Conservation (phyloP, 495 filamentous ascomycete genomes). For the Barbatosphaeria neglecta region DNA sequence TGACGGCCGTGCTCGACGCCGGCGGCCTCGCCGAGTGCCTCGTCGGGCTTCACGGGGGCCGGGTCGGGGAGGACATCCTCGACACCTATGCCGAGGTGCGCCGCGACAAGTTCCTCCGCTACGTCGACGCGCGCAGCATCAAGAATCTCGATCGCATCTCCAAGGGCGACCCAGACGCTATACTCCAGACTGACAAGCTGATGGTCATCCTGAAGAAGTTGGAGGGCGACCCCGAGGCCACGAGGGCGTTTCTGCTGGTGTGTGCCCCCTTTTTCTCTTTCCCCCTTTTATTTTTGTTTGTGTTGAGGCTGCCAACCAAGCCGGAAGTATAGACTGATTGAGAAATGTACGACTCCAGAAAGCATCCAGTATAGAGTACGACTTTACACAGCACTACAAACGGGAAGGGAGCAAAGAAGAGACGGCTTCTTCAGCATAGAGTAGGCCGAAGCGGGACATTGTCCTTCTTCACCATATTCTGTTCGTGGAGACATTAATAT, state of each 20-base stretch:
- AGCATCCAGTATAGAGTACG: too few species aligned
- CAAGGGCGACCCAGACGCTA: slow-evolving; percentile 20
- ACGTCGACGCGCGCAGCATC: slow-evolving; percentile 36
- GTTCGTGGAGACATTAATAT: too few species aligned
- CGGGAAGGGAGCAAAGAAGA: too few species aligned
- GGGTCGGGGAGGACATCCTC: slow-evolving; percentile 36
- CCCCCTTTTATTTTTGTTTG: too few species aligned
- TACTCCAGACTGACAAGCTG: slow-evolving; percentile 27
- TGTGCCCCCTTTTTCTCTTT: slow-evolving; percentile 18
- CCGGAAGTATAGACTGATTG: too few species aligned
- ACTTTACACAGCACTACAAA: too few species aligned
- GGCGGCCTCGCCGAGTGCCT: slow-evolving; percentile 39
- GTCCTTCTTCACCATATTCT: too few species aligned
- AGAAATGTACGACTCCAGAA: too few species aligned
- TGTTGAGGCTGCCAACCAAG: too few species aligned
- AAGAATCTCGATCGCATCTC: slow-evolving; percentile 27
- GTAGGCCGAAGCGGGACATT: too few species aligned
- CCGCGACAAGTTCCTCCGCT: slow-evolving; percentile 30
- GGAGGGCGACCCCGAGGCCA: slow-evolving; percentile 28
- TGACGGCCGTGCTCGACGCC: slow-evolving; percentile 41
- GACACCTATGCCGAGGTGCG: slow-evolving; percentile 38
- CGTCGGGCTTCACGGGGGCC: slow-evolving; percentile 30
- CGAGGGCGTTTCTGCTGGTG: slow-evolving; percentile 7
- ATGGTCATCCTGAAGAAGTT: slow-evolving; percentile 22
- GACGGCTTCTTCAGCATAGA: too few species aligned